Evolutionary conservation across 331 rosid species (phyloP).

Genomic region (Acacia pycnantha): DNA sequence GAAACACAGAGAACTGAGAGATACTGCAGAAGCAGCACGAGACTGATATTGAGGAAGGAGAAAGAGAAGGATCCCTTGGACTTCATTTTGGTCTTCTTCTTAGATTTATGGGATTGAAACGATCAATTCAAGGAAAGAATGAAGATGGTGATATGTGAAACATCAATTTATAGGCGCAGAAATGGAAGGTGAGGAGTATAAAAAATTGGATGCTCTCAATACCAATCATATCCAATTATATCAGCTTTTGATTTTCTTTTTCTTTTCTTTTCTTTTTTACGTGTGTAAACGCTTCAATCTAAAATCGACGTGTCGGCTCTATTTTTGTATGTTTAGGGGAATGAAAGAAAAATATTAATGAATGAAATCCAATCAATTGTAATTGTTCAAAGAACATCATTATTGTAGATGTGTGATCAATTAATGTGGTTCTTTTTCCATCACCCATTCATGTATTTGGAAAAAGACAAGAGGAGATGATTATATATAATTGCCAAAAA

Average conservation of each 20-base stretch:
- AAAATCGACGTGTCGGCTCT: not conserved
- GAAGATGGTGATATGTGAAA: not conserved
- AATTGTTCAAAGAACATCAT: not conserved
- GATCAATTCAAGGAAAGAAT: not conserved
- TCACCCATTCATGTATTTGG: not conserved
- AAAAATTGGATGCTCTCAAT: not conserved
- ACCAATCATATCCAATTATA: not conserved
- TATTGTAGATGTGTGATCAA: not conserved
- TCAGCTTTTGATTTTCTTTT: not conserved
- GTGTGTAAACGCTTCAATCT: not conserved
- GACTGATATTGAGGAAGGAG: conserved; percentile 17
- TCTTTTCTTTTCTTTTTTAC: no score
- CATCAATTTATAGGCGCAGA: not conserved
- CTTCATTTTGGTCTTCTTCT: conserved; percentile 33
- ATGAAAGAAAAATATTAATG: not conserved
- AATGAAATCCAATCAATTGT: not conserved
- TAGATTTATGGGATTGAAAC: not conserved
- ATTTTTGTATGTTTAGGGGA: not conserved
- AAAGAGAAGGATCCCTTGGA: conserved; percentile 11
- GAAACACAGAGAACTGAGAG: conserved; percentile 34
- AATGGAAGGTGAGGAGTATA: not conserved
- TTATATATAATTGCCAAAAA: not conserved
- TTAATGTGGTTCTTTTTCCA: not conserved
- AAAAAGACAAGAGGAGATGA: not conserved
- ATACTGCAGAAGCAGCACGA: conserved; percentile 34